Percentiles rank a stretch among this genome's conserved stretches.
phyloP scores from a whole-genome alignment of 2,329 filamentous ascomycete genomes.

The Aspergillus terreus region DNA sequence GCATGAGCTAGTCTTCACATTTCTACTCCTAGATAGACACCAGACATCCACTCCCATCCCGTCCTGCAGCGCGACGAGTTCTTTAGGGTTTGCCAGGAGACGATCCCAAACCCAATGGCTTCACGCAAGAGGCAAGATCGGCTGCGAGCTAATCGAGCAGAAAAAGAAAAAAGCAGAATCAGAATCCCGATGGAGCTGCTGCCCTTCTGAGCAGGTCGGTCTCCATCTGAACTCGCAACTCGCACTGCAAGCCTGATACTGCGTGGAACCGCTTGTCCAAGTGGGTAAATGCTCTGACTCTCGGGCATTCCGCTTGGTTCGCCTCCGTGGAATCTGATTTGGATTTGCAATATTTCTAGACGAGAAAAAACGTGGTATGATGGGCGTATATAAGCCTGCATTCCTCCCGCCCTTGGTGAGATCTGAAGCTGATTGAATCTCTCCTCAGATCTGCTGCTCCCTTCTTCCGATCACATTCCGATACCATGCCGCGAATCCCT shows the following conservation, averaged over 20 bases:
- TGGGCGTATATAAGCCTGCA: not conserved
- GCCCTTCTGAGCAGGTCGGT: too few relatives aligned
- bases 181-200: too few relatives aligned
- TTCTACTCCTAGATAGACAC: too few relatives aligned
- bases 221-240: too few relatives aligned
- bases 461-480: not conserved
- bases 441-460: not conserved
- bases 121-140: too few relatives aligned
- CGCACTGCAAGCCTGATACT: not conserved
- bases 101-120: too few relatives aligned
- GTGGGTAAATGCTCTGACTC: not conserved
- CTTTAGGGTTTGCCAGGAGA: too few relatives aligned
- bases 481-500: constrained; percentile 6
- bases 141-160: not conserved
- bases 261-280: not conserved
- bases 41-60: too few relatives aligned
- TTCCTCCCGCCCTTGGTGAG: not conserved
- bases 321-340: not conserved
- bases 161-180: not conserved
- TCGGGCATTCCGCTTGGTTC: too few relatives aligned
- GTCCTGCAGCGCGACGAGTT: too few relatives aligned
- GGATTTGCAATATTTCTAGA: not conserved
- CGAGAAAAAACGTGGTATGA: not conserved
- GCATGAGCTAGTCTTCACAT: too few relatives aligned
- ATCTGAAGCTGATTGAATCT: too few relatives aligned